Base-by-base conservation (phyloP, 345 rosid genomes). In the Xanthoceras sorbifolium region DNA sequence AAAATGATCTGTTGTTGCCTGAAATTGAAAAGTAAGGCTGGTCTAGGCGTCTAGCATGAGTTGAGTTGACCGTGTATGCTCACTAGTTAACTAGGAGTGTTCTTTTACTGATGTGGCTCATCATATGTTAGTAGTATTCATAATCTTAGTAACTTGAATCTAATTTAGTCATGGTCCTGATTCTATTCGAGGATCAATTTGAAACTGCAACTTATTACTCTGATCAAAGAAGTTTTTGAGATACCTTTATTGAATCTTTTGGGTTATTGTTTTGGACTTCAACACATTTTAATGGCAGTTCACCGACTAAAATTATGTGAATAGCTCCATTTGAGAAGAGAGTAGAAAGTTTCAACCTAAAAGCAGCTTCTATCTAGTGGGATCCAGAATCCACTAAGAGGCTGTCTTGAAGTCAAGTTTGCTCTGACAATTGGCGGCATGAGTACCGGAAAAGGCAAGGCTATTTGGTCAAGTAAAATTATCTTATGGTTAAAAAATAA, bases 381-480 rank as follows among this genome's bases (percentile, higher is more conserved):
- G 74, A 65, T 74, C 76, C 82, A 73, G 61, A 28, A 28, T 72
- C 81, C 84, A 69, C 82, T 46, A 48, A 38, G 52, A 38, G 36
- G 48, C 8, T 4, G 29, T 23, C 38, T 55, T 28, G 2, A 0
- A 6, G 76, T 81, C 66, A 64, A 76, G 55, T 67, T 38, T 17
- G 9, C 40, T 2, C 4, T 11, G 34, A 64, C 67, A 73, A 85
- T 69, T 74, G 79, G 73, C 69, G 87, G 74, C 83, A 79, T 26
- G 55, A 81, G 83, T 79, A 79, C 77, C 82, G 80, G 84, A 78
- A 80, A 84, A 79, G 63, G 69, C 9, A 38, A 12, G 22, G 65
- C 34, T 32, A 15, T 60, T 62, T 44, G 79, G 75, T 81, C 67
- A 57, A 64, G 66, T 17, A 36, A 42, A 25, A 40, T 57, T 20